Evolutionary conservation across 2,329 filamentous ascomycete species (phyloP).

Genomic region (Trichoderma arundinaceum): DNA sequence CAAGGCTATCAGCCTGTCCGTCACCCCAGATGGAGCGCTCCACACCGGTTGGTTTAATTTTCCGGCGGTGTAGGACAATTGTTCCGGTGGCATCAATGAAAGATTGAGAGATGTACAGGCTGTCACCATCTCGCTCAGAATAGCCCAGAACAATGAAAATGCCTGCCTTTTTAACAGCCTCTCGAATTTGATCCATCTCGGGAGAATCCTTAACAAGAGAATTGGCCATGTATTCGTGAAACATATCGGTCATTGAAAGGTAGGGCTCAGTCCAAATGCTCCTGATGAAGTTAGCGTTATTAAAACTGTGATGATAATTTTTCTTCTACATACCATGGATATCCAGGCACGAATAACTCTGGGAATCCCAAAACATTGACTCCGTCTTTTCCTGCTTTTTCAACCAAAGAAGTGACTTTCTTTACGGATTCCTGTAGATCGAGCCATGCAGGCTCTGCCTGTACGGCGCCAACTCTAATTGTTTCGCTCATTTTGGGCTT

Average conservation of each 20-base stretch:
- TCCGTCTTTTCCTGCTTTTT: constrained; percentile 56
- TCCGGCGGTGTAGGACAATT: constrained; percentile 51
- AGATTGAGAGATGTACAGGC: constrained; percentile 54
- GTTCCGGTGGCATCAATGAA: constrained; percentile 56
- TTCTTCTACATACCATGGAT: constrained; percentile 48
- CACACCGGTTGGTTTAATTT: constrained; percentile 55
- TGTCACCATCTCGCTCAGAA: constrained; percentile 50
- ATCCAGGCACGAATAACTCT: constrained; percentile 59
- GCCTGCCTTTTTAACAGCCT: constrained; percentile 46
- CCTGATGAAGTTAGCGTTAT: neutral
- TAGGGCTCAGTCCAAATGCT: constrained; percentile 19
- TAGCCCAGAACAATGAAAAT: constrained; percentile 55
- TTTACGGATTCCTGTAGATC: constrained; percentile 58
- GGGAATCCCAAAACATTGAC: constrained; percentile 60
- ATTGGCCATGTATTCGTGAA: constrained; percentile 35
- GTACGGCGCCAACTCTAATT: constrained; percentile 55
- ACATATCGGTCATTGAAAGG: neutral
- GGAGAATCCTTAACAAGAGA: constrained; percentile 41
- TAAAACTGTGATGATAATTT: neutral
- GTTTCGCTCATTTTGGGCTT: constrained; percentile 17
- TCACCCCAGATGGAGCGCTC: constrained; percentile 57
- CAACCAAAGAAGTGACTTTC: constrained; percentile 62
- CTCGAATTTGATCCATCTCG: constrained; percentile 50
- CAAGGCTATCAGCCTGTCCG: constrained; percentile 52
- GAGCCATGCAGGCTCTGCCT: constrained; percentile 65